Percentiles rank a stretch among this genome's conserved stretches.
phyloP scores from a whole-genome alignment of 2,329 filamentous ascomycete species.

The Alternaria hordeiaustralica region DNA sequence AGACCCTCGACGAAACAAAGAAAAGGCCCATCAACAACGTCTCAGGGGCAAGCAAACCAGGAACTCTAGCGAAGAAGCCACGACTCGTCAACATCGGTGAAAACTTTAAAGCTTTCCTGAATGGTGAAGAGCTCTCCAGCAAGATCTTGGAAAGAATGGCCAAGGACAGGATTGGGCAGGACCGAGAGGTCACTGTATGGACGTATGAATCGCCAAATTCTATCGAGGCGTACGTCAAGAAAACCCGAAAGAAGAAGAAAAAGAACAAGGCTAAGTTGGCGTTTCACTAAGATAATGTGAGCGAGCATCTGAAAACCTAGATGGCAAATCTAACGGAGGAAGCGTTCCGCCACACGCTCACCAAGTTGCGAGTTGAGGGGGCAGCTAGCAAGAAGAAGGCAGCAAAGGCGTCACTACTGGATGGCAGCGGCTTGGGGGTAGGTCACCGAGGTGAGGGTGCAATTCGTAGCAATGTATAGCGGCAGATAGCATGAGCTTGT shows the following conservation, averaged over 20 bases:
- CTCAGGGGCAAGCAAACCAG: no score
- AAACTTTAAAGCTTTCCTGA: no score
- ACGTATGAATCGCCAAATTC: neutral
- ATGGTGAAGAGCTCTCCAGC: no score
- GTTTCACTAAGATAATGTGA: neutral
- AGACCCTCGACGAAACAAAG: no score
- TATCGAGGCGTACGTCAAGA: no score
- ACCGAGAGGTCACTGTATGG: neutral
- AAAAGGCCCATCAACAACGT: no score
- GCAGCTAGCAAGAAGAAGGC: neutral
- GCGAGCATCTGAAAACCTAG: neutral
- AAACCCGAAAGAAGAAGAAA: no score
- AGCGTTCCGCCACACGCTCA: neutral
- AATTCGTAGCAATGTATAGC: neutral
- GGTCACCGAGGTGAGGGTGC: neutral
- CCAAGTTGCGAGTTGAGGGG: neutral
- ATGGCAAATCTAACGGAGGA: neutral
- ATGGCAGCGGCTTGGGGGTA: neutral
- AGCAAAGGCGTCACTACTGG: neutral
- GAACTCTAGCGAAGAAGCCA: no score
- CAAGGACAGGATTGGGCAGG: neutral
- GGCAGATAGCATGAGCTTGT: no score
- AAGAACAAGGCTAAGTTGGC: neutral
- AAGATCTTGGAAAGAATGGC: no score
- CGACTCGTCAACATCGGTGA: no score